Conservation (phyloP, 495 filamentous ascomycete species). For the Neurospora sublineolata region DNA sequence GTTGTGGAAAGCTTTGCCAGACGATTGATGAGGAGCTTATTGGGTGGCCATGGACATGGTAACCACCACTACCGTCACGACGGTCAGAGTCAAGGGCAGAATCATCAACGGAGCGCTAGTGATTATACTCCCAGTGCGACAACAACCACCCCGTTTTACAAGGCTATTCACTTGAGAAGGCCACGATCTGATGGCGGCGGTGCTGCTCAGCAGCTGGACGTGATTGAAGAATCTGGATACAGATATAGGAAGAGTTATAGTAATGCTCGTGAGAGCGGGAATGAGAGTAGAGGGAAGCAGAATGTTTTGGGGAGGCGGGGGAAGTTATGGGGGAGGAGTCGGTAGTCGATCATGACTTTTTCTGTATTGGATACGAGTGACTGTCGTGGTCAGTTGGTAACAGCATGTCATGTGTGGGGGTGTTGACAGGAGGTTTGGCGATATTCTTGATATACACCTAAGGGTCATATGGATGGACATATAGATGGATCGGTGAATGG, state of each 20-base stretch:
- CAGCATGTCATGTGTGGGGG: background rate
- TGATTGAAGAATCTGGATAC: background rate
- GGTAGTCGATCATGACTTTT: background rate
- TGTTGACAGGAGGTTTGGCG: background rate
- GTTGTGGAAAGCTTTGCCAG: conserved; percentile 2
- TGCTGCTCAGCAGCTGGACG: background rate
- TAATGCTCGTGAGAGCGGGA: background rate
- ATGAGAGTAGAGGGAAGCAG: background rate
- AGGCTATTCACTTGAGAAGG: conserved; percentile 3
- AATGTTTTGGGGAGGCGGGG: background rate
- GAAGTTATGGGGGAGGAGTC: background rate
- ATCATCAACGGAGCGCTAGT: conserved; percentile 10
- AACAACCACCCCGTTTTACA: background rate
- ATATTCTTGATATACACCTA: background rate
- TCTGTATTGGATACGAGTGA: background rate
- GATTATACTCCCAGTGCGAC: conserved; percentile 1
- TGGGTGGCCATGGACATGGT: background rate
- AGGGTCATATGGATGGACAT: background rate
- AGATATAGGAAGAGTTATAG: background rate
- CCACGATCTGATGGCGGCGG: background rate
- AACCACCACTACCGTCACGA: background rate
- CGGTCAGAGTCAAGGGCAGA: background rate
- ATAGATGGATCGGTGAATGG: background rate
- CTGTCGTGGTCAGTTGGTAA: background rate
- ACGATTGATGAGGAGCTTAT: conserved; percentile 11